Evolutionary conservation across 139 green algal species (phyloP).

Genomic region (Chloropicon primus): DNA sequence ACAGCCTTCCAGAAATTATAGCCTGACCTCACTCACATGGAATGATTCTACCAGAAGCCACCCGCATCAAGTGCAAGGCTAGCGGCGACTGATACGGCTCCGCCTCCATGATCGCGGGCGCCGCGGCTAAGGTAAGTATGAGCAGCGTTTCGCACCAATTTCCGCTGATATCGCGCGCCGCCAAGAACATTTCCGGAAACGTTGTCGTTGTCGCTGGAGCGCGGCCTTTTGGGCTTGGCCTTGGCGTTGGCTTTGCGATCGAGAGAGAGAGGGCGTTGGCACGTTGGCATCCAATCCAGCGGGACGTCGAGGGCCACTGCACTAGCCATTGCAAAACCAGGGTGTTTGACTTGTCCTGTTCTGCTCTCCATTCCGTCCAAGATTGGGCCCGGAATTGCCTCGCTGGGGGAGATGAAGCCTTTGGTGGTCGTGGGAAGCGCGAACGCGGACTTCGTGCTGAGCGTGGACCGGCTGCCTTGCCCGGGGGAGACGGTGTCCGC

Average conservation of each 20-base stretch:
- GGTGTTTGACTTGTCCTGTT: no score
- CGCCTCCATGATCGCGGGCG: background rate
- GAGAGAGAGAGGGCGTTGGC: no score
- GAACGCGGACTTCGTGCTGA: conserved; percentile 64
- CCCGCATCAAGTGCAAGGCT: background rate
- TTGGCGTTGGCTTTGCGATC: no score
- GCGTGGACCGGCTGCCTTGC: conserved; percentile 48
- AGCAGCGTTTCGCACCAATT: no score
- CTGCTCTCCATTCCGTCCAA: background rate
- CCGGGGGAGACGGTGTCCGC: conserved; percentile 63
- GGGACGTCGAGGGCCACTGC: no score
- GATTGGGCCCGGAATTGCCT: no score
- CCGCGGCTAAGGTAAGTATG: background rate
- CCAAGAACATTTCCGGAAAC: no score
- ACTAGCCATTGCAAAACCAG: no score
- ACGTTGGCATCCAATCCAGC: no score
- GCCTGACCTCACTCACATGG: background rate
- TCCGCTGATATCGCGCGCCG: no score
- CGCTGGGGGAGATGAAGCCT: background rate
- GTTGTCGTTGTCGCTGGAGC: no score
- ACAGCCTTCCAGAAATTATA: background rate
- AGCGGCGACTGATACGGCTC: background rate
- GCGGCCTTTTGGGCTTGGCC: no score
- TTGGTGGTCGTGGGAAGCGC: conserved; percentile 33
- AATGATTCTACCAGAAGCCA: background rate